These are phyloP conservation scores for Hirsutella rhossiliensis DNA, from an alignment of 2,329 filamentous ascomycete genomes.

Conservation along the genomic window DNA sequence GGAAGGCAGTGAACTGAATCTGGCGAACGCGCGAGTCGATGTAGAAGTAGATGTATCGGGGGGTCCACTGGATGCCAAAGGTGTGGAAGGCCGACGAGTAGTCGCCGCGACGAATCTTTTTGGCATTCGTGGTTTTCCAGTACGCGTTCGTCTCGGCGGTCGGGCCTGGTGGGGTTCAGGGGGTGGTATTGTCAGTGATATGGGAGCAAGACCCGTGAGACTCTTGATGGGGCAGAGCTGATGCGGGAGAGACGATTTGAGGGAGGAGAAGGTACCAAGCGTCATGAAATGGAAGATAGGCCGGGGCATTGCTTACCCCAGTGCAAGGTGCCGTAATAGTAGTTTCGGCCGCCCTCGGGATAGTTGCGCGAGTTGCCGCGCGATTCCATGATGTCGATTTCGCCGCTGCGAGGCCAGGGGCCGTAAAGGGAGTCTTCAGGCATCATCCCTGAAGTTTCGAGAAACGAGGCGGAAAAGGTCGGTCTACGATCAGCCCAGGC, in stretches of 20 bases:
- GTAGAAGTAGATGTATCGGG: conserved; percentile 40
- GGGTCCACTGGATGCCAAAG: conserved; percentile 39
- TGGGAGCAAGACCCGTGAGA: too few species aligned
- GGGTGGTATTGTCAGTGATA: background rate
- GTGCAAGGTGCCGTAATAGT: conserved; percentile 30
- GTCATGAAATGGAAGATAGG: background rate
- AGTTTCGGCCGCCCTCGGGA: conserved; percentile 28
- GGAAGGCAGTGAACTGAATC: conserved; percentile 25
- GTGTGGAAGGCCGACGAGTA: conserved; percentile 33
- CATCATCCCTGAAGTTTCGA: conserved; percentile 28
- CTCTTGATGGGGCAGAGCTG: background rate
- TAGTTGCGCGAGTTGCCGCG: conserved; percentile 27
- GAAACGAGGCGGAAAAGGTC: too few species aligned
- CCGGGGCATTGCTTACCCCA: conserved; percentile 24
- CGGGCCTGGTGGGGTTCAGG: conserved; percentile 7
- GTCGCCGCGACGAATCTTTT: conserved; percentile 21
- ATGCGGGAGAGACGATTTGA: background rate
- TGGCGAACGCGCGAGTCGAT: conserved; percentile 31
- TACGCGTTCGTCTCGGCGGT: conserved; percentile 16
- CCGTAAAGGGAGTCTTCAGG: conserved; percentile 34
- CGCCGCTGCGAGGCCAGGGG: conserved; percentile 36
- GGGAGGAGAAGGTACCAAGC: background rate
- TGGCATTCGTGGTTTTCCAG: conserved; percentile 20
- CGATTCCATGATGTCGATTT: conserved; percentile 40
- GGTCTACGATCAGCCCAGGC: too few species aligned